Conservation (phyloP, 2,329 filamentous ascomycete genomes). For the Fusarium sp. region DNA sequence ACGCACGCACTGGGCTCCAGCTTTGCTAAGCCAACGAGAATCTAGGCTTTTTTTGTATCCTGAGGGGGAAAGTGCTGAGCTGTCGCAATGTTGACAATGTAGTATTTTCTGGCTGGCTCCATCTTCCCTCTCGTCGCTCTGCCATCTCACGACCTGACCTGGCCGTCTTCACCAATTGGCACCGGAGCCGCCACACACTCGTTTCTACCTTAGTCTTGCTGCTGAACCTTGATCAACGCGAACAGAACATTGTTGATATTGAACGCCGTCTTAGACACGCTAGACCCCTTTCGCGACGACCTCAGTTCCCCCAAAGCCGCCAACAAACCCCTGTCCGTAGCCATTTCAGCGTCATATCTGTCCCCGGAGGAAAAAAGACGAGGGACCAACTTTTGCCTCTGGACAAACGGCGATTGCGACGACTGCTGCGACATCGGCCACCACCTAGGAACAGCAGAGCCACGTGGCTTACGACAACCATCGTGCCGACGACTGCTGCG, state of each 20-base stretch:
- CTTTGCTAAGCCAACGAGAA: slow-evolving; percentile 29
- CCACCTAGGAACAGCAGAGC: slow-evolving; percentile 2
- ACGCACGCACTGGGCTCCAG: neutral
- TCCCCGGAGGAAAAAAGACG: slow-evolving; percentile 11
- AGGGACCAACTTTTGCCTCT: neutral
- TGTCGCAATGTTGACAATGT: slow-evolving; percentile 43
- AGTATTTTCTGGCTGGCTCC: slow-evolving; percentile 26
- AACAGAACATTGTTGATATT: slow-evolving; percentile 4
- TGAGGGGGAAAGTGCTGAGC: slow-evolving; percentile 24
- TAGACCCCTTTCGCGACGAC: slow-evolving; percentile 29
- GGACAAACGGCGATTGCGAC: slow-evolving; percentile 14
- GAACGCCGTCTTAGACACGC: slow-evolving; percentile 15
- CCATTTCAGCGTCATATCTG: slow-evolving; percentile 22
- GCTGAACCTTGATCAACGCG: slow-evolving; percentile 7
- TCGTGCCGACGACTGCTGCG: slow-evolving; percentile 6
- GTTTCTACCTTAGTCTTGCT: slow-evolving; percentile 11
- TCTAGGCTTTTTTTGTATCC: slow-evolving; percentile 8
- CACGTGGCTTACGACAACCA: slow-evolving; percentile 22
- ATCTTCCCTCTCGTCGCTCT: slow-evolving; percentile 29
- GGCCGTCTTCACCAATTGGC: slow-evolving; percentile 26
- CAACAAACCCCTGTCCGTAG: slow-evolving; percentile 32
- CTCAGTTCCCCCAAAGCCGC: slow-evolving; percentile 20
- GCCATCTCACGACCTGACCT: slow-evolving; percentile 22
- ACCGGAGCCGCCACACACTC: slow-evolving; percentile 26
- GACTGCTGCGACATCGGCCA: slow-evolving; percentile 11